Base-by-base conservation (phyloP, 78 protist species). In the Dictyostelium discoideum region DNA sequence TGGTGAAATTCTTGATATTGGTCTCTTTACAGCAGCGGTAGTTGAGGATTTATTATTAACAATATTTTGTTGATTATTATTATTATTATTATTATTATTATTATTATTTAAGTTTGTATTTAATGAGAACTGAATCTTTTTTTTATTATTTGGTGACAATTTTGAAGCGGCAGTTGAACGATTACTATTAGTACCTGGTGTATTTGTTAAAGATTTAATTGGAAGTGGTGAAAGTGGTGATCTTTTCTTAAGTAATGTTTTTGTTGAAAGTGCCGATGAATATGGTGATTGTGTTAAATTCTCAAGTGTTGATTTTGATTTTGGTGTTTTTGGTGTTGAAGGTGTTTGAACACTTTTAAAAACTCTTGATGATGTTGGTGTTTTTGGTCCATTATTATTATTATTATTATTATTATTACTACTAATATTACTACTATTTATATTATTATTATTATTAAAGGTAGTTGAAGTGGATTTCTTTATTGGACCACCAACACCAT, bases 241-340 rank as follows among this genome's bases (percentile, higher is more conserved):
- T 79, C 84, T 82, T 26, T 50, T 82, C 5, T 82, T 82, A 29
- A 50, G 60, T 54, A 82, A 13, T 3, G 86, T 73, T 22, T 84
- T 84, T 9, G 29, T 48, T 42, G 85, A 24, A 6, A 26, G 24
- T 44, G 85, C 16, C 5, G 78, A 18, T 3, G 37, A 18, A 44
- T 79, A 63, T 54, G 87, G 87, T 26, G 77, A 84, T 46, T 60
- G 73, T 2, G 16, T 39, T 37, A 50, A n/a, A 20, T 60, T 85
- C 74, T 63, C 81, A 0, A 63, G 1, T 8, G 44, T 26, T 32
- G 48, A 4, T 22, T 67, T 67, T 6, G 87, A 84, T 24, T 22
- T 82, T 32, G 87, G 65, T 0, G 74, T 89, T 54, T 73, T 90
- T 80, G 95, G 95, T 5, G 89, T 90, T 8, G 88, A 82, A 50